Base-by-base conservation (phyloP, 768 basidiomycete species). In the Ramaria sp. region DNA sequence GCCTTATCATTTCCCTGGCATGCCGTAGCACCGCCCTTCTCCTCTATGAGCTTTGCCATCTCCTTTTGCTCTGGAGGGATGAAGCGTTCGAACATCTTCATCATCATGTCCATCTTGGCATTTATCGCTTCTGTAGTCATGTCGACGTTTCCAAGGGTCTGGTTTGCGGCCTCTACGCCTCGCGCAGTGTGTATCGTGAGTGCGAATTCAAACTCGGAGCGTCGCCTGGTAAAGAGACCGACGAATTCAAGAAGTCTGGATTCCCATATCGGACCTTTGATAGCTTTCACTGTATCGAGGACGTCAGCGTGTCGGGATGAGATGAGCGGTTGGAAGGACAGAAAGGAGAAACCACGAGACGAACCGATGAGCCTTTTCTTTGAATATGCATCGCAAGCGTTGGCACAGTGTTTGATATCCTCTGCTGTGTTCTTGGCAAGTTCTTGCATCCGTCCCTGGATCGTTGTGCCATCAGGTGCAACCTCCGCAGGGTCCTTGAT, bases 371-470 rank as follows among this genome's bases (percentile, higher is more conserved):
- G 59, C 9, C 50, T 56, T 58, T 66, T 68, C 61, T 66, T 66
- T 3, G 56, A 50, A 50, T 69, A 70, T 1, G 65, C 60, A 45
- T 69, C 66, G 50, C 69, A 70, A 1, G 59, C 54, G 38, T 66
- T 69, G 18, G 62, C 66, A 51, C 68, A 70, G 1, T 58, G 27
- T 52, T 64, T 63, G 56, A 70, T 68, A 37, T 69, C 67, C 4
- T 64, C 50, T 1, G 63, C 66, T 0, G 63, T 64, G n/a, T 53
- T 32, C 22, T 59, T 56, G 6, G 67, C 56, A 8, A 73, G 62
- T 1, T 55, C 56, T 30, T 68, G 62, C 57, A 74, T 53, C 4
- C 70, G 66, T 4, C 64, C 69, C 28, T 66, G 57, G 56, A 73
- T 63, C 1, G 59, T 67, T 16, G 44, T 64, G 3, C 69, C 70